Evolutionary conservation across 2,329 filamentous ascomycete species (phyloP).

Genomic region (Aphanoascus verrucosus): DNA sequence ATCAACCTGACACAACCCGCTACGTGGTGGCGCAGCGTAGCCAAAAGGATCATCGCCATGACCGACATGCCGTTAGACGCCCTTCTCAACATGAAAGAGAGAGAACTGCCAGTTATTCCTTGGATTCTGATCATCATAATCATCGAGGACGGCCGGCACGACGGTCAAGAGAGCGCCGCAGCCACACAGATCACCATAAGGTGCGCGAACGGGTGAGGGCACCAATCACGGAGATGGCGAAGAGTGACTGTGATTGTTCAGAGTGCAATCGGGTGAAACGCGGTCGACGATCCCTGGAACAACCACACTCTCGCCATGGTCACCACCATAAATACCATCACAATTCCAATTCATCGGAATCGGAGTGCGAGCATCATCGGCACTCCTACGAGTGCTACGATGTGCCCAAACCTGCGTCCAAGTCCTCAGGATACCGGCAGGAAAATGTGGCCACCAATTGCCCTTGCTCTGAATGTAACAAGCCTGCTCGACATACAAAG

Average conservation of each 20-base stretch:
- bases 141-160: neutral
- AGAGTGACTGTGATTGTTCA: neutral
- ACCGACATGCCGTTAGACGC: neutral
- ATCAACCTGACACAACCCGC: neutral
- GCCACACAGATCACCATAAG: neutral
- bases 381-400: neutral
- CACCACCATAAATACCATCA: neutral
- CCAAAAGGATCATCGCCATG: neutral
- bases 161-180: neutral
- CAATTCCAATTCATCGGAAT: neutral
- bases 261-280: neutral
- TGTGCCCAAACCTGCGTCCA: too few species aligned
- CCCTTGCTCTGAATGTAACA: neutral
- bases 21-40: neutral
- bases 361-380: neutral
- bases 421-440: neutral
- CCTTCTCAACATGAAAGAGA: neutral
- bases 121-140: neutral
- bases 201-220: neutral
- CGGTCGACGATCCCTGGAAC: neutral
- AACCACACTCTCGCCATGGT: neutral
- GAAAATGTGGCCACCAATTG: neutral
- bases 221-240: neutral
- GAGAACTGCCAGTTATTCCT: constrained; percentile 4
- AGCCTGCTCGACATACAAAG: neutral